phyloP scores from a whole-genome alignment of 345 rosid species.

The Eucalyptus sp. region DNA sequence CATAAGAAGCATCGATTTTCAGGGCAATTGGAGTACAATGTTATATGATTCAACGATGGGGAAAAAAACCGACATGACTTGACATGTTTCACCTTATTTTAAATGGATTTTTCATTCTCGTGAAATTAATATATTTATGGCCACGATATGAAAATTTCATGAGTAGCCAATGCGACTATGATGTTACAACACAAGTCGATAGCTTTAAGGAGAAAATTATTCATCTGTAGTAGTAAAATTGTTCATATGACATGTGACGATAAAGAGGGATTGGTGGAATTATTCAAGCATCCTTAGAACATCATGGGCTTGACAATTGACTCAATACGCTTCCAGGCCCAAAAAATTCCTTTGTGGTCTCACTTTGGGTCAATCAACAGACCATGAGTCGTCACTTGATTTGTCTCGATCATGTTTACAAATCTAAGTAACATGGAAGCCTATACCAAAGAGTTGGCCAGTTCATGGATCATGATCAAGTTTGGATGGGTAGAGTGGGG shows the following conservation, averaged over 20 bases:
- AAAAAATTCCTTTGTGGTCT: neutral
- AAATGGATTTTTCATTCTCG: neutral
- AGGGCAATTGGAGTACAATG: neutral
- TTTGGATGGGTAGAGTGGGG: neutral
- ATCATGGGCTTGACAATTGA: neutral
- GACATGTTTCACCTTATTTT: neutral
- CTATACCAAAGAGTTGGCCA: neutral
- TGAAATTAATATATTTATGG: neutral
- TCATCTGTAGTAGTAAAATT: neutral
- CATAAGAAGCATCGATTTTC: neutral
- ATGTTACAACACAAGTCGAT: neutral
- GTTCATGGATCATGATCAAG: neutral
- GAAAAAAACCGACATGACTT: neutral
- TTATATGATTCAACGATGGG: neutral
- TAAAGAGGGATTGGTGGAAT: neutral
- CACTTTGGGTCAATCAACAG: neutral
- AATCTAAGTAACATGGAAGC: neutral
- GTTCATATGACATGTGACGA: neutral
- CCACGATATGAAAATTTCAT: neutral
- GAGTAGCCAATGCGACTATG: neutral
- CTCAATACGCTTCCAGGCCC: rapidly evolving
- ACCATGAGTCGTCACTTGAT: neutral
- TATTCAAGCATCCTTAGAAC: neutral
- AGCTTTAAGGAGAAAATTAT: neutral
- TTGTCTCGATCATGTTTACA: neutral